Percentiles rank a stretch among this genome's conserved stretches.
These are phyloP conservation scores for Pseudonitzschia multistriata DNA, from an alignment of 108 stramenopile genomes.

Conservation along the genomic window DNA sequence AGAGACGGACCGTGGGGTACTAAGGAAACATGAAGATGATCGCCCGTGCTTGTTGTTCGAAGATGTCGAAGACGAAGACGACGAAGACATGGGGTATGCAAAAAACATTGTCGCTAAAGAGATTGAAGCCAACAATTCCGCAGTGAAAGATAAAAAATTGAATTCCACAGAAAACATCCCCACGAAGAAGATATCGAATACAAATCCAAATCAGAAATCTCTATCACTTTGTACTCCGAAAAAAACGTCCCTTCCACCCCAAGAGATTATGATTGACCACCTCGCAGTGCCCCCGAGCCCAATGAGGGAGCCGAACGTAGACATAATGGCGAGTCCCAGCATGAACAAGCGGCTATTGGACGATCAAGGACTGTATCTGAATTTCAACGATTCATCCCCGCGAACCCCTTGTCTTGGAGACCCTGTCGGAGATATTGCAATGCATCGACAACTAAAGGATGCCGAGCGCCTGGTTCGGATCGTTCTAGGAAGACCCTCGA, in stretches of 20 bases:
- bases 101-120: too few relatives aligned
- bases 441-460: conserved; percentile 33
- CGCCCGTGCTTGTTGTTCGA: conserved; percentile 20
- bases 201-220: too few relatives aligned
- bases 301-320: conserved; percentile 24
- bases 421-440: conserved; percentile 15
- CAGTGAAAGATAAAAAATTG: too few relatives aligned
- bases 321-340: not conserved
- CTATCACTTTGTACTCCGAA: conserved; percentile 11
- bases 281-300: conserved; percentile 36
- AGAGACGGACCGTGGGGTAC: too few relatives aligned
- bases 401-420: conserved; percentile 10
- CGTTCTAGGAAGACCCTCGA: conserved; percentile 19
- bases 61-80: conserved; percentile 17
- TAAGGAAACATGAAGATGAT: conserved; percentile 20
- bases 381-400: not conserved
- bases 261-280: conserved; percentile 30
- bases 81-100: too few relatives aligned
- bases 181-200: too few relatives aligned
- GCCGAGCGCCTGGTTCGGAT: conserved; percentile 35
- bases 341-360: not conserved
- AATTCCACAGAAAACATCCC: too few relatives aligned
- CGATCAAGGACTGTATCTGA: conserved; percentile 7
- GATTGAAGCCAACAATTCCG: too few relatives aligned
- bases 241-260: conserved; percentile 4